Evolutionary conservation across 495 filamentous ascomycete genomes (phyloP), one percentile per base, ranked within the genome.

Genomic region (Lineolata rhizophorae): DNA sequence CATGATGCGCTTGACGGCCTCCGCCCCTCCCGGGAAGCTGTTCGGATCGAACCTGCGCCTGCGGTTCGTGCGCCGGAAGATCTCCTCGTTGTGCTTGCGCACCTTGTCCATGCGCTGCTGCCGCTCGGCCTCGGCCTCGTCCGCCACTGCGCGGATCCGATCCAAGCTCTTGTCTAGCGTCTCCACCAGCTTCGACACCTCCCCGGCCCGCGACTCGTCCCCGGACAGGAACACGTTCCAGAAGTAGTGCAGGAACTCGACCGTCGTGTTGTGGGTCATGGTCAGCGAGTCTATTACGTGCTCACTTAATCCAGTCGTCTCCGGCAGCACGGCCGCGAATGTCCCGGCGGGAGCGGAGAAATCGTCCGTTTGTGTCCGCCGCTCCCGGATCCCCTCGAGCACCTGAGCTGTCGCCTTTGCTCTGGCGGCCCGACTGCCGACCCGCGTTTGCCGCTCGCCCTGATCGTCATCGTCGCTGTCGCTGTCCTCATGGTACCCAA

Each of bases 161-260:
- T 74, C 73, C 34, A 67, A 60, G 2, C 76, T 77, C 32, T 76
- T 64, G 21, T 65, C 61, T 11, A 97, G 58, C 3, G 80, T 76
- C 40, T 90, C 75, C 11, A 76, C 69, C 21, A 92, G 57, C 21
- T 72, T 76, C 2, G 66, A 62, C 1, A 90, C 60, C 46, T 93
- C 83, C 15, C 56, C 55, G 0, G 76, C 71, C n/a, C 76, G 70
- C 27, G 72, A 67, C 5, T 76, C 56, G 47, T 87, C 76, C 2
- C 79, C 81, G 0, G 83, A 92, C 5, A 85, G 57, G 44, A 87
- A 94, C 3, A 78, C 67, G 21, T 66, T 58, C 84, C 84, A 95
- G 58, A 94, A 97, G 47, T 95, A 84, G 39, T 78, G 73, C n/a
- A 97, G 56, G 45, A 95, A 95, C 40, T 95, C 90, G 5, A 72